These are phyloP conservation scores for Elymus sibiricus DNA, from an alignment of 176 grass and related monocot genomes.

Conservation along the genomic window DNA sequence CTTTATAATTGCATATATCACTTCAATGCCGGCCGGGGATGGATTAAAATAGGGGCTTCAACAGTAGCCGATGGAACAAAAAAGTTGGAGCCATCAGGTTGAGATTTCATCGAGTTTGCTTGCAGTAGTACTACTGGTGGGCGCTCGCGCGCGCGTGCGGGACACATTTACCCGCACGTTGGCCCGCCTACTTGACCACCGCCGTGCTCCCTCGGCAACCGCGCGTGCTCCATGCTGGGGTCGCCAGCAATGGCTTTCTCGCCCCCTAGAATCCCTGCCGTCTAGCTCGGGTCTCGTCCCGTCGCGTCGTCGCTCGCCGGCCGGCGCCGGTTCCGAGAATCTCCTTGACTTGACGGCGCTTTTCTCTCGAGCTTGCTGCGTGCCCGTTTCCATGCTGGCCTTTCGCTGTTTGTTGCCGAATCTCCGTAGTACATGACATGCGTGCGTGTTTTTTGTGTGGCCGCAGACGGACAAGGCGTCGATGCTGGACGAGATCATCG, in stretches of 20 bases:
- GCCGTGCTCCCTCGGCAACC: slow-evolving; percentile 43
- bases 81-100: slow-evolving; percentile 3
- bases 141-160: slow-evolving; percentile 29
- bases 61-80: neutral
- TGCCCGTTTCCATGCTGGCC: neutral
- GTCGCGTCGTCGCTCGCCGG: neutral
- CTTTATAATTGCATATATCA: neutral
- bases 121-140: neutral
- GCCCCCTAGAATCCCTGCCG: slow-evolving; percentile 36
- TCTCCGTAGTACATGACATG: neutral
- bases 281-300: slow-evolving; percentile 3
- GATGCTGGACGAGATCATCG: slow-evolving; percentile 98
- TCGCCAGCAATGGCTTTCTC: slow-evolving; percentile 32
- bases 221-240: slow-evolving; percentile 29
- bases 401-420: neutral
- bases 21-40: slow-evolving; percentile 5
- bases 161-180: slow-evolving; percentile 46
- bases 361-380: slow-evolving; percentile 12
- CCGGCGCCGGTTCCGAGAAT: slow-evolving; percentile 19
- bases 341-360: neutral
- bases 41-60: slow-evolving; percentile 26
- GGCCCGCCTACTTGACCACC: slow-evolving; percentile 35
- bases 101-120: neutral
- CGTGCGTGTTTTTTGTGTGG: neutral
- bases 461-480: slow-evolving; percentile 80